Percentiles rank a stretch among this genome's conserved stretches.
Conservation (phyloP, 1,139 yeast genomes). For the Candida sanyaensis region DNA sequence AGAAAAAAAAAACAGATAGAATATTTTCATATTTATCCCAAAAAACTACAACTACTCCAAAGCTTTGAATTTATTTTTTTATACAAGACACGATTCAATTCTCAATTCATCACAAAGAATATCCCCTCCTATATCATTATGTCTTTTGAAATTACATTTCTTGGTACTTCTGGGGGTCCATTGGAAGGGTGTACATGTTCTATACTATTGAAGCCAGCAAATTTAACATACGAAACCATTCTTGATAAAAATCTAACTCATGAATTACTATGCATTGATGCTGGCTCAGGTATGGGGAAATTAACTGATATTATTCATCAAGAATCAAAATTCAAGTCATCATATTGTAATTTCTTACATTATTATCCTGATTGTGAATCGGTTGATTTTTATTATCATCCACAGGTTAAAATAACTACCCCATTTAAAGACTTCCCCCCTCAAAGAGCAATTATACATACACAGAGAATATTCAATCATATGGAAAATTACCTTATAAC, state of each 20-base stretch:
- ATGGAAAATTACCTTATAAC: constrained; percentile 58
- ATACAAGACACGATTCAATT: too few species aligned
- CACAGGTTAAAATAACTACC: constrained; percentile 19
- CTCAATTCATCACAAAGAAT: neutral
- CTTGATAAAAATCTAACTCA: constrained; percentile 27
- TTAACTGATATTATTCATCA: constrained; percentile 51
- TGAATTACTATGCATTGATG: constrained; percentile 66
- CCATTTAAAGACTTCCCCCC: constrained; percentile 29
- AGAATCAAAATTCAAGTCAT: constrained; percentile 17
- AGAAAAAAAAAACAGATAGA: too few species aligned
- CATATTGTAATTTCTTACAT: constrained; percentile 18
- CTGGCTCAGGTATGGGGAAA: constrained; percentile 71
- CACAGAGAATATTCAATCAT: constrained; percentile 35
- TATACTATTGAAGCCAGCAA: constrained; percentile 59
- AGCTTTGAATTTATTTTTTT: too few species aligned
- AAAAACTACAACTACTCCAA: too few species aligned
- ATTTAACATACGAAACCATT: constrained; percentile 37
- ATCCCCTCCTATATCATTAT: constrained; percentile 1
- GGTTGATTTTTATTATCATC: constrained; percentile 11
- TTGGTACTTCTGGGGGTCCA: constrained; percentile 84
- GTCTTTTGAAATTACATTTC: constrained; percentile 47
- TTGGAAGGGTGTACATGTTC: constrained; percentile 67
- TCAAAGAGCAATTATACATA: constrained; percentile 9
- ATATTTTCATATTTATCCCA: too few species aligned
- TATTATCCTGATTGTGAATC: constrained; percentile 29